phyloP scores from a whole-genome alignment of 805 yeast species.

The Diddensiella transvaalensis region DNA sequence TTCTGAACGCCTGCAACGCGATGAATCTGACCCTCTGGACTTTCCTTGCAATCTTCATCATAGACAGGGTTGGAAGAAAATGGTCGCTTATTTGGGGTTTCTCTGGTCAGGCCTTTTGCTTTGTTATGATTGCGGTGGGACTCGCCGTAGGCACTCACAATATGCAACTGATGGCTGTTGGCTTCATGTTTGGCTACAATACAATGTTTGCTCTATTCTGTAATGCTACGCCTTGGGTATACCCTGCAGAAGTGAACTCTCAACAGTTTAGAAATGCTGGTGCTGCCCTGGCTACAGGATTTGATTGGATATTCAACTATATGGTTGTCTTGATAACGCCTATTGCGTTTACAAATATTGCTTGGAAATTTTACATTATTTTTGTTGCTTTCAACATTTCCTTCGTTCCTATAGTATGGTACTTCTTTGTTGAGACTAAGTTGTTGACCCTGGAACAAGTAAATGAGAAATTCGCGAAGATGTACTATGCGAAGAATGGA shows the following conservation, averaged over 20 bases:
- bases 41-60: slow-evolving; percentile 4
- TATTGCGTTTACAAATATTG: slow-evolving; percentile 39
- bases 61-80: neutral
- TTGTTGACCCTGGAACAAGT: slow-evolving; percentile 44
- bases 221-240: slow-evolving; percentile 19
- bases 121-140: slow-evolving; percentile 22
- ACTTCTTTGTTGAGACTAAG: slow-evolving; percentile 42
- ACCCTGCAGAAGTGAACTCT: slow-evolving; percentile 25
- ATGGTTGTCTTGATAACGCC: slow-evolving; percentile 36
- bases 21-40: neutral
- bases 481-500: neutral
- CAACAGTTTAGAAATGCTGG: slow-evolving; percentile 40
- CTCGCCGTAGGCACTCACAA: slow-evolving; percentile 43
- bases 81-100: slow-evolving; percentile 26
- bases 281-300: slow-evolving; percentile 29
- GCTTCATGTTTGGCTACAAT: slow-evolving; percentile 11
- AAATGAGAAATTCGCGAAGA: slow-evolving; percentile 29
- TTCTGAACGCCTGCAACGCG: neutral
- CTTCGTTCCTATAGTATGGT: slow-evolving; percentile 33
- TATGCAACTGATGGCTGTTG: slow-evolving; percentile 17
- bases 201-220: slow-evolving; percentile 18
- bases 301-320: slow-evolving; percentile 19
- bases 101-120: slow-evolving; percentile 35
- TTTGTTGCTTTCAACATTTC: slow-evolving; percentile 26
- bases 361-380: slow-evolving; percentile 44